Base-by-base conservation (phyloP, 2,329 filamentous ascomycete species). In the Xenoacremonium recifei region DNA sequence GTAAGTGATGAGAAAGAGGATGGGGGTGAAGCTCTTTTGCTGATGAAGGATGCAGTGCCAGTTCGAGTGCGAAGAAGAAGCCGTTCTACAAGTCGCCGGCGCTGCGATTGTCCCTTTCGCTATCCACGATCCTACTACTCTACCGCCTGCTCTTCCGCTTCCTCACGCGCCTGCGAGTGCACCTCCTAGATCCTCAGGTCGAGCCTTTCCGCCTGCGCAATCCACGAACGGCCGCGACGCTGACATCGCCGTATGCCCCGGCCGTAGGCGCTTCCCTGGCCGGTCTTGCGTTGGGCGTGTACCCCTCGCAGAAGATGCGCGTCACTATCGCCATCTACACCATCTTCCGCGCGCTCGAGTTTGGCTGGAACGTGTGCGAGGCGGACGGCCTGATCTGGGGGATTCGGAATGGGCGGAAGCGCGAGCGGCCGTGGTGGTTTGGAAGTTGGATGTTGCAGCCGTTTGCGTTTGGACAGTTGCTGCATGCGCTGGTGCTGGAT, bases 101-200 rank as follows among this genome's bases (percentile, higher is more conserved):
- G 18, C 72, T 93, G 37, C 80, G 90, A 41, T 75, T 96, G 9
- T 92, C 90, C 0, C 72, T 91, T 7, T 93, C 89, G 0, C 76
- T 96, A 12, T 91, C 90, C 13, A 79, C 87, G 3, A 89, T 96
- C 49, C 77, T 97, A 16, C 80, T 97, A 32, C 80, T 95, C 47
- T 93, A 99, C 64, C 83, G 93, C 21, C 75, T 96, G 1, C 81
- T 97, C 19, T 89, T 92, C 68, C 88, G 92, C 45, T 96, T 97
- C 73, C 87, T 97, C 56, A 79, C 80, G 19, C 81, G 89, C 20
- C 72, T 97, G 32, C 84, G 92, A 35, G 75, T 79, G 2, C 89
- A 89, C 50, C 75, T 99, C 4, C 80, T 95, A 31, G 84, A 86
- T 25, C 79, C 88, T n/a, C 80, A 88, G 42, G 89, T 91, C 2